Conservation (phyloP, 805 yeast species). For the Ogataea angusta region DNA sequence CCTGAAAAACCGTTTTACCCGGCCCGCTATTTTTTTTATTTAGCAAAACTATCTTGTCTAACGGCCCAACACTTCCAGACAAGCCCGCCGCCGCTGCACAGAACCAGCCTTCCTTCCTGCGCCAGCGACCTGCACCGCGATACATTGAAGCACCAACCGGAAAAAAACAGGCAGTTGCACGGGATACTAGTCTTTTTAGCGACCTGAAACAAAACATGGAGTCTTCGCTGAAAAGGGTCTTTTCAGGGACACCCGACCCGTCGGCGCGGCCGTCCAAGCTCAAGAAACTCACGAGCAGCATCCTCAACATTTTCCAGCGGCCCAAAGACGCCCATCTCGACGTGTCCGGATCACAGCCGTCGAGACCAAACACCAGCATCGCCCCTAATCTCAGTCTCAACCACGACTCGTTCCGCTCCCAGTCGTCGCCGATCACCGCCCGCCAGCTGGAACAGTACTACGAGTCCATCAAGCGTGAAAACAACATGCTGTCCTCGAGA, state of each 20-base stretch:
- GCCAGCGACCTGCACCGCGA: background rate
- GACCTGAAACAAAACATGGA: constrained; percentile 13
- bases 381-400: constrained; percentile 1
- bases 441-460: constrained; percentile 28
- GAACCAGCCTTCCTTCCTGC: background rate
- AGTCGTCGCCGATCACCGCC: constrained; percentile 23
- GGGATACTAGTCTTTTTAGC: background rate
- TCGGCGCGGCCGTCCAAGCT: constrained; percentile 17
- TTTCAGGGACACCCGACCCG: constrained; percentile 11
- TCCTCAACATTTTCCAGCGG: constrained; percentile 13
- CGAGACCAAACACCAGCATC: constrained; percentile 1
- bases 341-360: background rate
- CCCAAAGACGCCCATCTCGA: background rate
- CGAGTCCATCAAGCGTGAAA: constrained; percentile 25
- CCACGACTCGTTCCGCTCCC: constrained; percentile 10
- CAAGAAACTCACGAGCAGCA: constrained; percentile 11
- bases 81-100: background rate
- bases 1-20: constrained; percentile 4
- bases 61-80: background rate
- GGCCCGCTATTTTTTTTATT: constrained; percentile 5
- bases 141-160: background rate
- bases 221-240: constrained; percentile 13
- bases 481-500: constrained; percentile 16
- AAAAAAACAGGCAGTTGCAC: background rate
- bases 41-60: constrained; percentile 4